Percentiles rank a stretch among this genome's conserved stretches.
phyloP scores from a whole-genome alignment of 306 rosid species.

The Cucurbita moschata region DNA sequence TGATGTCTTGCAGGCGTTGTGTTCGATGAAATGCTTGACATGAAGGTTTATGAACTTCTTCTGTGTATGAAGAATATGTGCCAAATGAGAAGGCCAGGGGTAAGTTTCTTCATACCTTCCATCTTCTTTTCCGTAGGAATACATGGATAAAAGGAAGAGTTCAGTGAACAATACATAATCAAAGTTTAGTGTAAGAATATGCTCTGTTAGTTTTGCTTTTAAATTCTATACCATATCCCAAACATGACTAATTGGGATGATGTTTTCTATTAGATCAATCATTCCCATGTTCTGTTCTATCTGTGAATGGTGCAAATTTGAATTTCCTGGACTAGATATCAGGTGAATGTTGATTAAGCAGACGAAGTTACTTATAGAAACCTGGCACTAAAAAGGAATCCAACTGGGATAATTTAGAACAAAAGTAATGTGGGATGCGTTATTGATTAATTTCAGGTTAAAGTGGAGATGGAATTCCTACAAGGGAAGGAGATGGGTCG shows the following conservation, averaged over 20 bases:
- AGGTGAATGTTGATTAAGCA: background rate
- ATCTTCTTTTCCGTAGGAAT: background rate
- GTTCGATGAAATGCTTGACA: constrained; percentile 19
- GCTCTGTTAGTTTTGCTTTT: too few relatives aligned
- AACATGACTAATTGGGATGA: background rate
- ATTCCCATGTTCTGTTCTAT: background rate
- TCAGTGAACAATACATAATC: background rate
- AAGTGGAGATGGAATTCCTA: constrained; percentile 41
- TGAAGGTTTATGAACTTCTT: constrained; percentile 40
- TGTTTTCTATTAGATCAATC: background rate
- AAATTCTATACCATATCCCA: background rate
- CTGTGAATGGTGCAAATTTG: background rate
- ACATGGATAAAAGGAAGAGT: background rate
- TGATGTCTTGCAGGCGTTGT: constrained; percentile 16
- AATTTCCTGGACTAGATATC: background rate
- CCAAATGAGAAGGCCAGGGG: constrained; percentile 49
- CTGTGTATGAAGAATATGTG: constrained; percentile 49
- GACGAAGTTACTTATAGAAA: background rate
- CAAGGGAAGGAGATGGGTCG: constrained; percentile 55
- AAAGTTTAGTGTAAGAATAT: background rate
- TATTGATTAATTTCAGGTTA: constrained; percentile 23
- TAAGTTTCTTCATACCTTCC: constrained; percentile 9
- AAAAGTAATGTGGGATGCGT: background rate
- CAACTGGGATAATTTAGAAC: background rate
- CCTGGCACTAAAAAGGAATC: background rate